Conservation (phyloP, 371 early-diverging fungal species). For the Mucor plumbeus region DNA sequence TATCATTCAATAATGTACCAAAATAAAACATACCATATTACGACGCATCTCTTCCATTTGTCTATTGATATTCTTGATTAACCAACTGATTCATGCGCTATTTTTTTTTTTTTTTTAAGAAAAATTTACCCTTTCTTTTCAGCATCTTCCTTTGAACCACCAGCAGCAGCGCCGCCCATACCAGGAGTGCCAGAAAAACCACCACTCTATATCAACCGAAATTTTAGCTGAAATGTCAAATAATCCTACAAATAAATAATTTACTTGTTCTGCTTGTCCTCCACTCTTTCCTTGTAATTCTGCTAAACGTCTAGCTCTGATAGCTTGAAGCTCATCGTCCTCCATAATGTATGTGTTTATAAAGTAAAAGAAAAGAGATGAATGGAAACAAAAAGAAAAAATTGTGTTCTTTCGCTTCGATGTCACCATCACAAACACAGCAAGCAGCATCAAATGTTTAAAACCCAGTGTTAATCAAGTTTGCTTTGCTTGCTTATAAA, state of each 20-base stretch:
- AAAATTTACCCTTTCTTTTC: slow-evolving; percentile 49
- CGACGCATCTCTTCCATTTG: slow-evolving; percentile 88
- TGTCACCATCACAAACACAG: not conserved
- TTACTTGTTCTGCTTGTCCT: slow-evolving; percentile 22
- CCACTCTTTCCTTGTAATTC: slow-evolving; percentile 57
- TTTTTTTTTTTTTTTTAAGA: not conserved
- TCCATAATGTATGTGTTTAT: slow-evolving; percentile 58
- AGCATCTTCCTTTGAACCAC: slow-evolving; percentile 47
- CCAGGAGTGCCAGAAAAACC: slow-evolving; percentile 26
- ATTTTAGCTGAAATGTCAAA: too few species aligned
- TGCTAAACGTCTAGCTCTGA: slow-evolving; percentile 81
- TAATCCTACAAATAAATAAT: not conserved
- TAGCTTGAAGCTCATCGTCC: slow-evolving; percentile 85
- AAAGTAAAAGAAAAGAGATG: not conserved
- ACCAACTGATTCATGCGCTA: too few species aligned
- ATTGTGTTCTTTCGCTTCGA: not conserved
- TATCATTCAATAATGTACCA: not conserved
- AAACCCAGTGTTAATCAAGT: not conserved
- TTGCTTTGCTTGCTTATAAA: not conserved
- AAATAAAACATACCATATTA: slow-evolving; percentile 63
- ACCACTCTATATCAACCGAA: not conserved
- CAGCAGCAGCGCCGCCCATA: slow-evolving; percentile 14
- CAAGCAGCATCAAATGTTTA: not conserved
- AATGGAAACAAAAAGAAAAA: slow-evolving; percentile 6
- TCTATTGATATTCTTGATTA: slow-evolving; percentile 26